Base-by-base conservation (phyloP, 768 basidiomycete genomes). In the Lentinula aciculospora region DNA sequence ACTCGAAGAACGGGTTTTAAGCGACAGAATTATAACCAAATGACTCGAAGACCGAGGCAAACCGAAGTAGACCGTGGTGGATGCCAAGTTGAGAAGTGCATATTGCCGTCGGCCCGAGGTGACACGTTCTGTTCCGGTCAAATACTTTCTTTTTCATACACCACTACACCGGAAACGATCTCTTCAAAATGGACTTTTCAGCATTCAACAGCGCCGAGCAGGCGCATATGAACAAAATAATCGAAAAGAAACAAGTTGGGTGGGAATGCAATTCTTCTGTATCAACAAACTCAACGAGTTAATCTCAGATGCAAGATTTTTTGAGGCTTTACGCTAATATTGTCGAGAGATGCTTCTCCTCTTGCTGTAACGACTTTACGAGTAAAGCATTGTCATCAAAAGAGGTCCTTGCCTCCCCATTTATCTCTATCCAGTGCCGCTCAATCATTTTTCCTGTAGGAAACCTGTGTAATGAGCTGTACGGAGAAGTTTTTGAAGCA, bases 401-500 rank as follows among this genome's bases (percentile, higher is more conserved):
- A 79, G 96, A 98, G 86, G 95, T 90, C 57, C 31, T 23, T 54
- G 13, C n/a, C n/a, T n/a, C 31, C n/a, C 32, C 17, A 27, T 36
- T 54, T 44, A 44, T 44, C 31, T 3, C 55, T 54, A 17, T 15
- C 59, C 45, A 51, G 53, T 47, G 53, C n/a, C 55, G 37, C 34
- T 23, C 23, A 45, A 28, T 53, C 49, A 56, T 25, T 19, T 51
- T 58, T 56, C 21, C 66, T 29, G 27, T 47, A 98, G 94, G 89
- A 90, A 66, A 81, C 84, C 63, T 99, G 96, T 69, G 84, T 96
- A 47, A 78, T 84, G 72, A 93, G 95, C 75, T 99, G 96, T 76
- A 82, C 94, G 21, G 96, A 98, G 78, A 99, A 98, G 73, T 98
- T 97, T 77, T 75, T 98, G 67, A 97, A 97, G 70, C 93, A 97